Conservation (phyloP, 169 alveolate species). For the Plasmodium fragile region DNA sequence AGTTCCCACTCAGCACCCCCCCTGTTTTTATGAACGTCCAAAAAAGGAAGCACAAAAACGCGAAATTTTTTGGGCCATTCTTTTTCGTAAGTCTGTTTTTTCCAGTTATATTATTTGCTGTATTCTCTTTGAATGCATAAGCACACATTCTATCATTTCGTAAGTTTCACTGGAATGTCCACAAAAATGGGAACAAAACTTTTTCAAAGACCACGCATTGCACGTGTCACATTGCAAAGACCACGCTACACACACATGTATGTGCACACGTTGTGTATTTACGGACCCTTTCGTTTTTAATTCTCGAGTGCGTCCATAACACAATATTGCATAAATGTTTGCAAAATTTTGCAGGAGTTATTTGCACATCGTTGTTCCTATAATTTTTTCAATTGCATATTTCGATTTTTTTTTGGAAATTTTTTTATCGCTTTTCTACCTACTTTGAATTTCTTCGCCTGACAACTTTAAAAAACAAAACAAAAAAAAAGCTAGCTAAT, state of each 20-base stretch:
- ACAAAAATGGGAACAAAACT: not conserved
- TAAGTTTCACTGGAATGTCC: not conserved
- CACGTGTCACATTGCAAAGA: not conserved
- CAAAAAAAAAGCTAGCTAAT: not conserved
- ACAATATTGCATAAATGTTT: not conserved
- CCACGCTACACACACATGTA: not conserved
- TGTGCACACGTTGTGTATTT: not conserved
- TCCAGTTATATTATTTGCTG: not conserved
- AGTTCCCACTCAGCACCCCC: not conserved
- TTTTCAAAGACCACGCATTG: not conserved
- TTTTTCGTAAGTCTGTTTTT: not conserved
- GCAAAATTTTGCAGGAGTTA: not conserved
- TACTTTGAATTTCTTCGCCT: conserved; percentile 1
- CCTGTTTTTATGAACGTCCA: not conserved
- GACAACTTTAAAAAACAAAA: not conserved
- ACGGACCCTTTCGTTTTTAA: not conserved
- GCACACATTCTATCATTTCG: not conserved
- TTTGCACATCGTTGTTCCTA: conserved; percentile 22
- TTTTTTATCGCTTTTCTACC: not conserved
- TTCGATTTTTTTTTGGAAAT: not conserved
- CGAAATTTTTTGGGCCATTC: not conserved
- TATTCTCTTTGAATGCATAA: not conserved
- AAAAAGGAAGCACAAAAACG: not conserved
- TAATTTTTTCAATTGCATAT: not conserved
- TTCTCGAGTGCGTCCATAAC: not conserved